Evolutionary conservation across 768 basidiomycete genomes (phyloP).

Genomic region (Suillus placidus): DNA sequence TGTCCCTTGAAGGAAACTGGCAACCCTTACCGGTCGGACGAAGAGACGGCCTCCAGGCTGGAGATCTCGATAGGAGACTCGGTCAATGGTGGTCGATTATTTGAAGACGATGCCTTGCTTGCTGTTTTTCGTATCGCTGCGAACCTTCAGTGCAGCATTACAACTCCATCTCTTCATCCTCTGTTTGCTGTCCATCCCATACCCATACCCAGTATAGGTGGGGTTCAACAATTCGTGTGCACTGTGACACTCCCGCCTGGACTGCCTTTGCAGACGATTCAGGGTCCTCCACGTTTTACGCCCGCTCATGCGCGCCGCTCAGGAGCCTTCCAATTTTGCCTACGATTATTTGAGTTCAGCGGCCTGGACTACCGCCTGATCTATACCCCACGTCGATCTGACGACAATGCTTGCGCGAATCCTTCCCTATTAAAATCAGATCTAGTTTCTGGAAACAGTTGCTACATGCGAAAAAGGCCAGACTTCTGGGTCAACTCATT

Average conservation of each 20-base stretch:
- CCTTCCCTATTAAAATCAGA: conserved; percentile 17
- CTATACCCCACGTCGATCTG: conserved; percentile 16
- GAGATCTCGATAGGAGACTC: conserved; percentile 58
- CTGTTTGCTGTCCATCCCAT: conserved; percentile 21
- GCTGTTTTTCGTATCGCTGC: conserved; percentile 57
- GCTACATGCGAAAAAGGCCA: conserved; percentile 62
- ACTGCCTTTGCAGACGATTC: conserved; percentile 42
- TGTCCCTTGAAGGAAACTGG: conserved; percentile 41
- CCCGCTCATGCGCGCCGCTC: conserved; percentile 57
- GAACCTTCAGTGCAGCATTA: conserved; percentile 14
- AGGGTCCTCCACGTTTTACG: conserved; percentile 48
- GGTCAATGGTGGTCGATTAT: conserved; percentile 60
- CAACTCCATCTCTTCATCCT: conserved; percentile 14
- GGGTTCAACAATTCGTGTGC: conserved; percentile 44
- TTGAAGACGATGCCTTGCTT: conserved; percentile 56
- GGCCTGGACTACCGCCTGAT: conserved; percentile 55
- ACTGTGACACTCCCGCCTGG: conserved; percentile 50
- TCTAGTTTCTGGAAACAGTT: conserved; percentile 46
- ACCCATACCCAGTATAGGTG: conserved; percentile 18
- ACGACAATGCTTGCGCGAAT: background rate
- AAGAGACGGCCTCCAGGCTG: conserved; percentile 36
- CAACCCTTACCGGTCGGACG: conserved; percentile 50
- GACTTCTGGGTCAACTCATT: conserved; percentile 63
- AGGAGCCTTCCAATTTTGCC: conserved; percentile 61
- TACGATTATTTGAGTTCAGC: conserved; percentile 50